Evolutionary conservation across 2,329 filamentous ascomycete genomes (phyloP).

Genomic region (Microcera coccophila): DNA sequence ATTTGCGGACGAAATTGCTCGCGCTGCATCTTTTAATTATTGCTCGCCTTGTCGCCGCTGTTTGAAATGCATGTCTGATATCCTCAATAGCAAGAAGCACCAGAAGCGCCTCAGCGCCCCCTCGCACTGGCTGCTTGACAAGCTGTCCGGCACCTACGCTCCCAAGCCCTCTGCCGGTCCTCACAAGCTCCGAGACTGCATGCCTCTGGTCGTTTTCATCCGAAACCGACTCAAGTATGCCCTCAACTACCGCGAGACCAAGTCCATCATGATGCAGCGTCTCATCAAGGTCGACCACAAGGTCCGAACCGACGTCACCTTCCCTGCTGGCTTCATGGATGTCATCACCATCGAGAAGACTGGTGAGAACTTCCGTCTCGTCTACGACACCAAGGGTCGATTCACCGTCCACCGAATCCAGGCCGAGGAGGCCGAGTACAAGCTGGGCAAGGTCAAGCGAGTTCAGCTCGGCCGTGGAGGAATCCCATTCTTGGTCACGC

Average conservation of each 20-base stretch:
- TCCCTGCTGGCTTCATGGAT: slow-evolving; percentile 98
- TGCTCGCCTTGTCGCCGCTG: slow-evolving; percentile 2
- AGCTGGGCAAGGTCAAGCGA: slow-evolving; percentile 99
- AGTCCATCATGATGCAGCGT: slow-evolving; percentile 98
- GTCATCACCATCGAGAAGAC: slow-evolving; percentile 99
- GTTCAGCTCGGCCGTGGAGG: slow-evolving; percentile 98
- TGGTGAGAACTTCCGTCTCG: slow-evolving; percentile 98
- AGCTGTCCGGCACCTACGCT: slow-evolving; percentile 87
- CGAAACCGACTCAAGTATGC: slow-evolving; percentile 98
- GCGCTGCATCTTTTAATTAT: slow-evolving; percentile 8
- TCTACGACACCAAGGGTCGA: slow-evolving; percentile 99
- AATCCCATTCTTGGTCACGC: slow-evolving; percentile 99
- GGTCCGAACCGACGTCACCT: slow-evolving; percentile 98
- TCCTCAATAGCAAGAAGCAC: slow-evolving; percentile 83
- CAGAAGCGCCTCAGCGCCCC: slow-evolving; percentile 99
- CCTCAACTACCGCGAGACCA: slow-evolving; percentile 96
- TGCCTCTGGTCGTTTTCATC: slow-evolving; percentile 98
- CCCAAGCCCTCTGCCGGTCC: slow-evolving; percentile 74
- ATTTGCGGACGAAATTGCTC: not conserved
- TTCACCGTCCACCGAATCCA: slow-evolving; percentile 99
- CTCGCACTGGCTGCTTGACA: slow-evolving; percentile 99
- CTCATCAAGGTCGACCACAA: slow-evolving; percentile 99
- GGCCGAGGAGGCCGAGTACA: slow-evolving; percentile 98
- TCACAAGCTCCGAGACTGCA: slow-evolving; percentile 99
- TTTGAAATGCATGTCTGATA: slow-evolving; percentile 28